phyloP scores from a whole-genome alignment of 2,329 filamentous ascomycete genomes.

The Penicillium sp. region DNA sequence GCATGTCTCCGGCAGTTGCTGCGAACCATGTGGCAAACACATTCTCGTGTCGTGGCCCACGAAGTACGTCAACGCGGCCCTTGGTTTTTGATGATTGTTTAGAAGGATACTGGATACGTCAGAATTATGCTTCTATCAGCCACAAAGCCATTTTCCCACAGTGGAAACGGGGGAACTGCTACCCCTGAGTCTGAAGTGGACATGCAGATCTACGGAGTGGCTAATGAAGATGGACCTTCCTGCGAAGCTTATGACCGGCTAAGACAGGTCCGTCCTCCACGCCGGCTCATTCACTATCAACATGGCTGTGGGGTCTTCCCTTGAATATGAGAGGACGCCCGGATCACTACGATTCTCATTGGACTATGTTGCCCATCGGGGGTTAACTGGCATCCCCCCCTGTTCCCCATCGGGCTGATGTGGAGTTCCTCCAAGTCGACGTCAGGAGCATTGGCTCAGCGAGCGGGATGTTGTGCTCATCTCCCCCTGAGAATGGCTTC shows the following conservation, averaged over 20 bases:
- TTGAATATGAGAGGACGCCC: slow-evolving; percentile 6
- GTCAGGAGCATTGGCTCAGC: slow-evolving; percentile 1
- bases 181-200: slow-evolving; percentile 1
- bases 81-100: background rate
- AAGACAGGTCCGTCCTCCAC: background rate
- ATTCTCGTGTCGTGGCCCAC: background rate
- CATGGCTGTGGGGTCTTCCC: slow-evolving; percentile 3
- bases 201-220: slow-evolving; percentile 16
- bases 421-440: slow-evolving; percentile 11
- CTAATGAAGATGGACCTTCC: slow-evolving; percentile 19
- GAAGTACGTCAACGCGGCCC: background rate
- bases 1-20: background rate
- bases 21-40: slow-evolving; percentile 11
- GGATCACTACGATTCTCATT: slow-evolving; percentile 4
- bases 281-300: slow-evolving; percentile 2
- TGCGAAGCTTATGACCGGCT: slow-evolving; percentile 15
- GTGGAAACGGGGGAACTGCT: background rate
- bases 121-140: too few species aligned
- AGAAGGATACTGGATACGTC: background rate
- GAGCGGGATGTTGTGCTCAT: background rate
- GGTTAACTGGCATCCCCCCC: background rate
- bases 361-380: background rate
- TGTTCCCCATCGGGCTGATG: slow-evolving; percentile 2
- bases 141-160: background rate
- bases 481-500: slow-evolving; percentile 5